These are phyloP conservation scores for Suhomyces kunorum DNA, from an alignment of 1,139 yeast species.

Conservation along the genomic window DNA sequence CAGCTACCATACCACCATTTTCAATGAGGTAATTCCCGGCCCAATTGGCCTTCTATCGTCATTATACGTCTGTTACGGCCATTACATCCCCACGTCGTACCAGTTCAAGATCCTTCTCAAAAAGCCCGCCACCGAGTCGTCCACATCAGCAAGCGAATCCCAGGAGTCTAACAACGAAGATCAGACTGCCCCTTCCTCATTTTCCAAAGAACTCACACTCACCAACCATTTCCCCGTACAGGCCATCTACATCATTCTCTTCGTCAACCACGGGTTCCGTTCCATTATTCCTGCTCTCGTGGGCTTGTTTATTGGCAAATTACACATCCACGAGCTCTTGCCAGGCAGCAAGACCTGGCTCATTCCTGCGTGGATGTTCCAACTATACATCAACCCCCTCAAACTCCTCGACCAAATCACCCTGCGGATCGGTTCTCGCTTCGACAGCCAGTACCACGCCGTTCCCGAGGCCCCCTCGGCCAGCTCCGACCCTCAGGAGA, in stretches of 20 bases:
- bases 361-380: constrained; percentile 36
- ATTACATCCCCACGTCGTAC: constrained; percentile 61
- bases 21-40: constrained; percentile 52
- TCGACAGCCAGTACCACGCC: constrained; percentile 5
- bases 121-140: constrained; percentile 20
- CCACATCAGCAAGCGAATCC: not conserved
- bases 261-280: constrained; percentile 54
- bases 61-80: constrained; percentile 56
- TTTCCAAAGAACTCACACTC: constrained; percentile 39
- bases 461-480: constrained; percentile 2
- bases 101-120: constrained; percentile 51
- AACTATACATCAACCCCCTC: constrained; percentile 28
- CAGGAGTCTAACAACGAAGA: not conserved
- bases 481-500: constrained; percentile 14
- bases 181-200: constrained; percentile 10
- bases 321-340: constrained; percentile 54
- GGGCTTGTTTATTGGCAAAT: constrained; percentile 63
- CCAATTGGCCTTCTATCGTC: constrained; percentile 66
- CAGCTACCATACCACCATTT: constrained; percentile 30
- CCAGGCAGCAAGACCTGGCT: constrained; percentile 62
- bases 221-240: constrained; percentile 63
- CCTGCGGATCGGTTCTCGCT: not conserved
- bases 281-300: constrained; percentile 53
- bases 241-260: constrained; percentile 51
- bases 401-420: not conserved